phyloP scores from a whole-genome alignment of 139 green algal species.

The Coelastrella sp. region DNA sequence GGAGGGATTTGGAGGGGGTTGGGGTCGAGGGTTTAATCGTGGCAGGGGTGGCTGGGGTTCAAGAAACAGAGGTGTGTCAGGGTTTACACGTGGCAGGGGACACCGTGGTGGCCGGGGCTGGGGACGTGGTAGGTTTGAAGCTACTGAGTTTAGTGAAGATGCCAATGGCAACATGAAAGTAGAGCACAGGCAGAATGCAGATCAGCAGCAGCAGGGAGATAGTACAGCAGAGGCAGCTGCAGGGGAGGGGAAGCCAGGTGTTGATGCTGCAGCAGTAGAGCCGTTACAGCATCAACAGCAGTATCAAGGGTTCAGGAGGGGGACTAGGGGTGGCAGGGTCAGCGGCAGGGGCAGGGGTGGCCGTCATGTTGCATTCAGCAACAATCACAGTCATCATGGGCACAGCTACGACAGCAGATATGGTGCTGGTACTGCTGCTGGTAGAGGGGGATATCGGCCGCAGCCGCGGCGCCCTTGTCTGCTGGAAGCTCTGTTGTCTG shows the following conservation, averaged over 20 bases:
- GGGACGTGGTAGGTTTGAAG: no score
- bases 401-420: background rate
- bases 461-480: background rate
- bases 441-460: no score
- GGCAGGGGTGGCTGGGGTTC: conserved; percentile 9
- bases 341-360: background rate
- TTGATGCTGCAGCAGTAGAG: background rate
- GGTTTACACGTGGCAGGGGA: no score
- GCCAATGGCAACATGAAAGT: no score
- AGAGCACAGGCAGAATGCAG: no score
- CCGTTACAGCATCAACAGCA: background rate
- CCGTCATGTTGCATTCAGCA: background rate
- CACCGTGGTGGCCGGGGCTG: no score
- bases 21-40: background rate
- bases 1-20: no score
- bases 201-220: no score
- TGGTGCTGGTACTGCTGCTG: background rate
- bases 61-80: no score
- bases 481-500: conserved; percentile 40
- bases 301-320: conserved; percentile 1
- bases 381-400: background rate
- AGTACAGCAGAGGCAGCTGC: no score
- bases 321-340: background rate
- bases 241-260: no score
- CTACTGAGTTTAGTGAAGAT: no score